Base-by-base conservation (phyloP, 495 filamentous ascomycete genomes). In the Thozetella sp. region DNA sequence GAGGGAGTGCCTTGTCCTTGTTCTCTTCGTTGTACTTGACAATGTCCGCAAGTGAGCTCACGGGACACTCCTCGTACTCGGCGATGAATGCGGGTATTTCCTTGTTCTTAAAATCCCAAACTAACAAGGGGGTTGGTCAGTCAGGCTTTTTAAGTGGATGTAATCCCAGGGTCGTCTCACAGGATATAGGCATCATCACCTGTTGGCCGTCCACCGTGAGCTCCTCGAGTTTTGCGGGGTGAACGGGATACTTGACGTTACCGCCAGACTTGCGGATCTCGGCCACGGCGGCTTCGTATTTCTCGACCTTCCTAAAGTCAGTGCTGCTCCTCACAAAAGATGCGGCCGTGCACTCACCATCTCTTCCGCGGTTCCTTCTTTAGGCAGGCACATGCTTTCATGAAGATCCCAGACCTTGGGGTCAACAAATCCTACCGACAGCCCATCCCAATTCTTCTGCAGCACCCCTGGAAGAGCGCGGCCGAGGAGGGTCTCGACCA, bases 401-500 rank as follows among this genome's bases (percentile, higher is more conserved):
- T n/a, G 25, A 22, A 63, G 58, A 25, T 57, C 59, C 72, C 72
- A 74, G 27, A 58, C 60, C 3, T 12, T 19, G 0, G 66, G 64
- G 58, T 72, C 66, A 10, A 74, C 52, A 23, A 71, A 69, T 0
- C 59, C 72, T 34, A 68, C 57, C 1, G 54, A 61, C 1, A 74
- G 25, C 0, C 61, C 72, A 11, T 60, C 51, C 62, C 66, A 72
- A 20, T 48, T 1, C 54, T 34, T 27, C 40, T 13, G 27, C 15
- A 20, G 13, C 19, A 43, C 22, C 6, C 23, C 40, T 3, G 19
- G 13, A 6, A 25, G n/a, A 22, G 54, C 24, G 2, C 53, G 51
- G 15, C 51, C 43, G 2, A 70, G 53, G 15, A 75, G 43, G 48
- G 66, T 56, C 20, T 71, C 66, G 6, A 55, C 50, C 22, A 76